Evolutionary conservation across 2,329 filamentous ascomycete genomes (phyloP), one percentile per base, ranked within the genome.

Genomic region (Rhynchosporium graminicola): DNA sequence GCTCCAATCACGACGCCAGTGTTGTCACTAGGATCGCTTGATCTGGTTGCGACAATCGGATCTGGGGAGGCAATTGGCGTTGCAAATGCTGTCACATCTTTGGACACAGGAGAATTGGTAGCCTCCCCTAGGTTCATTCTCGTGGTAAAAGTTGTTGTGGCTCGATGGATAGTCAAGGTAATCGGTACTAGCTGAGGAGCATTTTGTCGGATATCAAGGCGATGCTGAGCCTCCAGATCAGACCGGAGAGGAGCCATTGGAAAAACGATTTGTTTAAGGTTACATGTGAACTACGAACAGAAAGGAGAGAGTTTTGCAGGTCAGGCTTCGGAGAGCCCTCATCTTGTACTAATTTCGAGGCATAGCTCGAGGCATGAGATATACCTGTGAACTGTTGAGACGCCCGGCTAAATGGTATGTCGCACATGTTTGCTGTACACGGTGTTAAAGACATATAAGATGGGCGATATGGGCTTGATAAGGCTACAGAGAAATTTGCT

Each of bases 1-100:
- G 66, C 65, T 15, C 59, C 63, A 15, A 59, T 51, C 26, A 64
- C 48, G 28, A 57, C 57, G 9, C 61, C 65, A 20, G 33, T 64
- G 26, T 48, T 62, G 10, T 61, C 60, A 8, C 58, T 52, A 10
- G 45, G 40, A 43, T 57, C 57, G 29, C 46, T 46, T 28, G 56
- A 59, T 54, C 57, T 43, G 46, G 40, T 7, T 33, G 28, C 10
- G 28, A 57, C 9, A 29, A 46, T 15, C 12, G 54, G 38, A 31
- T 36, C 13, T 31, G 54, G 40, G 20, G 20, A 20, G 10, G 42
- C 28, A 5, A n/a, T 10, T 26, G 47, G 38, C 2, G 54, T 57
- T 20, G 54, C 43, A 5, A 36, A 9, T 10, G 38, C 31, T 48
- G 28, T 50, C 1, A 20, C 13, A n/a, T n/a, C 42, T 9, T 36